Percentiles rank a stretch among this genome's conserved stretches.
Conservation (phyloP, 805 yeast species). For the Alloascoidea africana region DNA sequence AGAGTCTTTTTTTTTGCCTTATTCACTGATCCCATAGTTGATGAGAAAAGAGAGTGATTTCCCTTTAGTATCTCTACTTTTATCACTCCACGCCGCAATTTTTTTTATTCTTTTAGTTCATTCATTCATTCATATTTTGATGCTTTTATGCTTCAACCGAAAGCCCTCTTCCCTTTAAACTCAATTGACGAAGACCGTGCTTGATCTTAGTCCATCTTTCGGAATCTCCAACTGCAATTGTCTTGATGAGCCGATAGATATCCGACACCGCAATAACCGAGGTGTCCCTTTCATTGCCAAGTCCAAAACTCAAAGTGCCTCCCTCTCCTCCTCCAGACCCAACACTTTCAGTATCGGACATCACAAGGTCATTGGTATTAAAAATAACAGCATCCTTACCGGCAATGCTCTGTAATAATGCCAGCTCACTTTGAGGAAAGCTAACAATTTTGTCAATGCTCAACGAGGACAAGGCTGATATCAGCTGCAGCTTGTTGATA, state of each 20-base stretch:
- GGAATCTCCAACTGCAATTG: neutral
- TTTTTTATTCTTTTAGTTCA: too few relatives aligned
- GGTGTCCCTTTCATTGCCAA: neutral
- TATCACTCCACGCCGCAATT: too few relatives aligned
- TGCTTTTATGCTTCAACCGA: too few relatives aligned
- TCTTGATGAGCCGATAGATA: neutral
- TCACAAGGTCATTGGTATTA: neutral
- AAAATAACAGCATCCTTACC: constrained; percentile 5
- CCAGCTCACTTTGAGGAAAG: neutral
- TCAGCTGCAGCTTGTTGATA: neutral
- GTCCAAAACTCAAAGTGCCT: neutral
- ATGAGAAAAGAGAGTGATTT: too few relatives aligned
- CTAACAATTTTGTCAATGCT: neutral
- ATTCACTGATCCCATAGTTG: too few relatives aligned
- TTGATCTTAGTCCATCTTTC: neutral
- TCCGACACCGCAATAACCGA: neutral
- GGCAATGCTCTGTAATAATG: constrained; percentile 4
- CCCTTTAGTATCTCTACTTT: too few relatives aligned
- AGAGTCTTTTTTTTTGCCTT: too few relatives aligned
- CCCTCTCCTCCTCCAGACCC: too few relatives aligned
- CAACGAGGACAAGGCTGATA: neutral
- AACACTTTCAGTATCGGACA: too few relatives aligned
- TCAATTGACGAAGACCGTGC: too few relatives aligned
- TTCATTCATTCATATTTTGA: too few relatives aligned
- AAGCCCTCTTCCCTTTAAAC: too few relatives aligned